phyloP scores from a whole-genome alignment of 2,329 filamentous ascomycete genomes.

The Venturia effusa region DNA sequence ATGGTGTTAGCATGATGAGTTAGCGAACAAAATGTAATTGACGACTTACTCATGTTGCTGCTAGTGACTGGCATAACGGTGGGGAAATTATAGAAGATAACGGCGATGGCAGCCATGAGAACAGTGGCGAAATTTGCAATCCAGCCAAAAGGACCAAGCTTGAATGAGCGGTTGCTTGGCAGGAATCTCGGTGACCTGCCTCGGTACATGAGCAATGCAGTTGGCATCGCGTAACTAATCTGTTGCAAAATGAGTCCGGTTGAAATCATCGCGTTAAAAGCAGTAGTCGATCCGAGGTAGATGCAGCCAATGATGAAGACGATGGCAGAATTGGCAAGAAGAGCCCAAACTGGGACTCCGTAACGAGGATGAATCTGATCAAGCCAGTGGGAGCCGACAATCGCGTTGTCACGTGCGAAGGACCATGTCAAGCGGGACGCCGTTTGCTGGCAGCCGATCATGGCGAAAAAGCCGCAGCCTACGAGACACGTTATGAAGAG shows the following conservation, averaged over 20 bases:
- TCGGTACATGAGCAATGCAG: constrained; percentile 37
- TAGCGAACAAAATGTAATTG: constrained; percentile 18
- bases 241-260: constrained; percentile 47
- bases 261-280: constrained; percentile 40
- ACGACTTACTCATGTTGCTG: constrained; percentile 32
- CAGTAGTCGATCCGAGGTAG: constrained; percentile 36
- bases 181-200: background rate
- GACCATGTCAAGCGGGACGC: constrained; percentile 2
- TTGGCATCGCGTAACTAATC: constrained; percentile 45
- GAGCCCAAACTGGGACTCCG: constrained; percentile 30
- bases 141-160: constrained; percentile 2
- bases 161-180: background rate
- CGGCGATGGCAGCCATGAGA: background rate
- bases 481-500: constrained; percentile 23
- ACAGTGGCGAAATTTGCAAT: background rate
- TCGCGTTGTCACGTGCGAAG: background rate
- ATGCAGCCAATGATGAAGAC: constrained; percentile 41
- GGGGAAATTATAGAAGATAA: constrained; percentile 24
- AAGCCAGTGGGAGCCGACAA: background rate
- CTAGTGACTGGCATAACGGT: constrained; percentile 29
- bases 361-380: constrained; percentile 22
- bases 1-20: background rate
- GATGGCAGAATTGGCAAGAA: constrained; percentile 33
- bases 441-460: constrained; percentile 3
- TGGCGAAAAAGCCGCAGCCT: constrained; percentile 16